These are phyloP conservation scores for Phialophora verrucosa DNA, from an alignment of 2,329 filamentous ascomycete species.

Conservation along the genomic window DNA sequence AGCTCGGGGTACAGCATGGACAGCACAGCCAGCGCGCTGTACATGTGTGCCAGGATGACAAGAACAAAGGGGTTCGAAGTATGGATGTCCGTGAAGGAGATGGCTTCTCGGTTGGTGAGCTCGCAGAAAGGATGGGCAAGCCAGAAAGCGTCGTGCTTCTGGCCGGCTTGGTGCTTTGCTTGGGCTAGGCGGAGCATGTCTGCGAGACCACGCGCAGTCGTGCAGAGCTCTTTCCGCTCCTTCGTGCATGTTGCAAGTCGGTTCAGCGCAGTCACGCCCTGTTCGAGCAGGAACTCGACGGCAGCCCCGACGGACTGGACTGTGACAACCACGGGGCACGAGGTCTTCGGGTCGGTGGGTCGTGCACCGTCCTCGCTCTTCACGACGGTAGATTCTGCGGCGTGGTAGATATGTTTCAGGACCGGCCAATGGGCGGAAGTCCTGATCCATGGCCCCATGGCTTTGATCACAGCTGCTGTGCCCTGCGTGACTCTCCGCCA, in stretches of 20 bases:
- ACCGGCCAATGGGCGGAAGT: background rate
- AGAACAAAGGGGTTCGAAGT: conserved; percentile 17
- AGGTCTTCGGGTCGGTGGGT: background rate
- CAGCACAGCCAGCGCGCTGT: conserved; percentile 12
- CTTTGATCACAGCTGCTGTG: conserved; percentile 11
- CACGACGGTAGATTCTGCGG: background rate
- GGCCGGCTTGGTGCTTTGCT: conserved; percentile 4
- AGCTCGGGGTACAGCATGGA: conserved; percentile 21
- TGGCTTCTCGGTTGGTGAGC: conserved; percentile 11
- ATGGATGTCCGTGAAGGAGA: conserved; percentile 12
- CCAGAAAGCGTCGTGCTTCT: conserved; percentile 19
- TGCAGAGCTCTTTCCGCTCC: conserved; percentile 9
- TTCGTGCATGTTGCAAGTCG: conserved; percentile 11
- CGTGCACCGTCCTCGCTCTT: background rate
- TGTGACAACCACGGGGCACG: conserved; percentile 12
- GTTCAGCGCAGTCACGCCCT: conserved; percentile 14
- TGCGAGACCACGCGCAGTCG: conserved; percentile 10
- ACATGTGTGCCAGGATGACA: conserved; percentile 19
- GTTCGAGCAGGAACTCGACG: conserved; percentile 16
- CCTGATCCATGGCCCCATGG: conserved; percentile 13
- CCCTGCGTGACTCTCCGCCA: conserved; percentile 13
- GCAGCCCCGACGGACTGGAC: conserved; percentile 10
- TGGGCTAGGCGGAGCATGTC: conserved; percentile 19
- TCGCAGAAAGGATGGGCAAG: conserved; percentile 18
- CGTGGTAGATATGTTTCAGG: conserved; percentile 5